phyloP scores from a whole-genome alignment of 306 rosid species.

The Pachyrhizus erosus region DNA sequence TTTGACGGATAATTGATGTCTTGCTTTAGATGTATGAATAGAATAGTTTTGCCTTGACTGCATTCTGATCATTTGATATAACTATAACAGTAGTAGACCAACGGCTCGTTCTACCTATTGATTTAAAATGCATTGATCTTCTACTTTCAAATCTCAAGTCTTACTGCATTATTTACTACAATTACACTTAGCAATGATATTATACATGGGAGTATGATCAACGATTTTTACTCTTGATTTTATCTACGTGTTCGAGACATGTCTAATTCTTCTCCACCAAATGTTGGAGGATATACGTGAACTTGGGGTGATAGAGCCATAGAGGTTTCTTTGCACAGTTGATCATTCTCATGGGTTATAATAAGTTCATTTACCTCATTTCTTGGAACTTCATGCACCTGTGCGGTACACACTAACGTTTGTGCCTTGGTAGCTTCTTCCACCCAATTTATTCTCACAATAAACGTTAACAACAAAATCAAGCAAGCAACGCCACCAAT shows the following conservation, averaged over 20 bases:
- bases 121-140: too few relatives aligned
- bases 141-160: too few relatives aligned
- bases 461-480: conserved; percentile 52
- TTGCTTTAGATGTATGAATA: too few relatives aligned
- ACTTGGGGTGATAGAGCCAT: background rate
- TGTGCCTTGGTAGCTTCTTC: conserved; percentile 67
- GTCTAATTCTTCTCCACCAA: background rate
- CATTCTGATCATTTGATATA: too few relatives aligned
- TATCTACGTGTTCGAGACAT: too few relatives aligned
- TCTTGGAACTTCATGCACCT: background rate
- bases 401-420: conserved; percentile 25
- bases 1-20: too few relatives aligned
- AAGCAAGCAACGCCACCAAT: conserved; percentile 58
- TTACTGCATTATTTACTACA: too few relatives aligned
- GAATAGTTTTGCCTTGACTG: too few relatives aligned
- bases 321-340: background rate
- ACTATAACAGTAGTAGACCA: too few relatives aligned
- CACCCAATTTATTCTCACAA: conserved; percentile 64
- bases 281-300: background rate
- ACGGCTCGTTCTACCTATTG: too few relatives aligned
- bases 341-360: conserved; percentile 23
- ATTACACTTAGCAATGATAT: too few relatives aligned
- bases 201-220: background rate
- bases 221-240: background rate
- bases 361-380: conserved; percentile 34